Conservation (phyloP, 495 filamentous ascomycete genomes). For the Hypomontagnella monticulosa region DNA sequence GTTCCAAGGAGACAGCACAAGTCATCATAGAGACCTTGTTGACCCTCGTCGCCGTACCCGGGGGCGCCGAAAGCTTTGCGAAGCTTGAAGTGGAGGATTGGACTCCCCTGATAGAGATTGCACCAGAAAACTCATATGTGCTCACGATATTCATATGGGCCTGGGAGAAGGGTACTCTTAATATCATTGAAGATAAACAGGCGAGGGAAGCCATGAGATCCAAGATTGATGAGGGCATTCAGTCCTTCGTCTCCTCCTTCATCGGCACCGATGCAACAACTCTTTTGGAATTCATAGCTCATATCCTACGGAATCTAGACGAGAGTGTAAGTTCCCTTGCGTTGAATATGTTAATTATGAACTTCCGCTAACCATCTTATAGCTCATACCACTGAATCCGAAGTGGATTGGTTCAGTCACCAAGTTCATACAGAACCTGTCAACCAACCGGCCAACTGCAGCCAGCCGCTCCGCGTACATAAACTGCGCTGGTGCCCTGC, state of each 20-base stretch:
- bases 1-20: constrained; percentile 60
- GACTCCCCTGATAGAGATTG: constrained; percentile 61
- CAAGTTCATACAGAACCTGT: constrained; percentile 54
- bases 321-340: constrained; percentile 47
- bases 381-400: constrained; percentile 47
- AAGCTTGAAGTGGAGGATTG: constrained; percentile 55
- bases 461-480: constrained; percentile 60
- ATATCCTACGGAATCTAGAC: constrained; percentile 53
- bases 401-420: constrained; percentile 56
- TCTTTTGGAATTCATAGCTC: constrained; percentile 57
- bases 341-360: neutral
- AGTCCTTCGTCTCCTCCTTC: constrained; percentile 57
- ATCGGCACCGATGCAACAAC: constrained; percentile 61
- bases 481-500: constrained; percentile 61
- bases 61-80: constrained; percentile 57
- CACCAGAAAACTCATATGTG: constrained; percentile 59
- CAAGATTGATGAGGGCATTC: constrained; percentile 58
- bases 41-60: constrained; percentile 55
- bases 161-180: constrained; percentile 55
- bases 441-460: constrained; percentile 56
- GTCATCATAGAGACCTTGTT: constrained; percentile 65
- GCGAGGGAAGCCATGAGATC: constrained; percentile 34
- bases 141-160: constrained; percentile 62
- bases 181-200: constrained; percentile 32
- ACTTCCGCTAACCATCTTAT: constrained; percentile 6